Evolutionary conservation across 805 yeast species (phyloP).

Genomic region (Blastobotrys muscicola): DNA sequence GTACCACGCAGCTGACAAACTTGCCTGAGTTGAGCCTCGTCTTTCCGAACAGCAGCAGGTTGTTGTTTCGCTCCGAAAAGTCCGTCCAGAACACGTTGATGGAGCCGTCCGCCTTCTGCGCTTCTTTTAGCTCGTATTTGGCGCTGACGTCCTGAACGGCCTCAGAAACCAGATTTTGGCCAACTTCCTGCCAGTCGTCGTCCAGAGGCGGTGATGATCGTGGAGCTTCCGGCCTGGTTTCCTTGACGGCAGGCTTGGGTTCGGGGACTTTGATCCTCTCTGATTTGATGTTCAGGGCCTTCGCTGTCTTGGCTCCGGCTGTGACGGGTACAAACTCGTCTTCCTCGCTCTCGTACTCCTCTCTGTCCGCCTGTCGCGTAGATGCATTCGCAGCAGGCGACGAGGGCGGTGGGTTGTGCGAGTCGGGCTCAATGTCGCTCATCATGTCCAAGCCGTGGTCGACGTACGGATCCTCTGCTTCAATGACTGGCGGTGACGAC

Average conservation of each 20-base stretch:
- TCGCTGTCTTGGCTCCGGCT: neutral
- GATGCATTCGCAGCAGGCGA: slow-evolving; percentile 17
- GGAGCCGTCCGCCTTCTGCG: slow-evolving; percentile 41
- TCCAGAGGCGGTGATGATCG: neutral
- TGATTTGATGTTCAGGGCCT: neutral
- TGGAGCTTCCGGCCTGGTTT: neutral
- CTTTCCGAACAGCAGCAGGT: slow-evolving; percentile 74
- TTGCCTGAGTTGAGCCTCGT: slow-evolving; percentile 45
- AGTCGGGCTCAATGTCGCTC: no score
- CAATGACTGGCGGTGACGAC: no score
- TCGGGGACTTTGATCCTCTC: neutral
- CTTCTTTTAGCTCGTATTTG: slow-evolving; percentile 11
- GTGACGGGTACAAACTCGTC: slow-evolving; percentile 12
- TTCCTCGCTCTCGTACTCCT: slow-evolving; percentile 46
- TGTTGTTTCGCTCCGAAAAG: slow-evolving; percentile 64
- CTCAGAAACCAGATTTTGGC: neutral
- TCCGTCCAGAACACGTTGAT: slow-evolving; percentile 87
- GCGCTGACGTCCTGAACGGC: neutral
- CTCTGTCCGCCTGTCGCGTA: slow-evolving; percentile 12
- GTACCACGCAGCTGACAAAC: slow-evolving; percentile 66
- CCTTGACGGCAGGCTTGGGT: neutral
- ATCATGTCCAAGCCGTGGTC: no score
- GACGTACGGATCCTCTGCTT: no score
- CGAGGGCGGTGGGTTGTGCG: neutral
- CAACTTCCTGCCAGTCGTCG: neutral